A percentile compares a stretch with the other conserved stretches of the same genome.
phyloP scores from a whole-genome alignment of 163 green algal species.

The Scenedesmus sp. region DNA sequence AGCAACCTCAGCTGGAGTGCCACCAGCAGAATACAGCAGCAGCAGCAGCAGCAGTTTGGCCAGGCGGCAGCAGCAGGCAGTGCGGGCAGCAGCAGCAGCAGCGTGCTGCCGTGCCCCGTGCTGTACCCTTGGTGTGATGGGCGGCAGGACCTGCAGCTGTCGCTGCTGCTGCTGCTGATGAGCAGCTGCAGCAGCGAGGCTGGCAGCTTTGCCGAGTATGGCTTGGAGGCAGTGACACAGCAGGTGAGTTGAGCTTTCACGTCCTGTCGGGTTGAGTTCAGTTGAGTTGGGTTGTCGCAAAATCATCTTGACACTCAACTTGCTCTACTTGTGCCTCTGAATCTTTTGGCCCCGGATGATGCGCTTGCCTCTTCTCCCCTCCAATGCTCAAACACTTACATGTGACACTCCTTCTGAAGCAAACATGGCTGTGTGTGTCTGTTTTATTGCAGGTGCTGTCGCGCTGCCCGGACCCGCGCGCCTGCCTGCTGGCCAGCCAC shows the following conservation, averaged over 20 bases:
- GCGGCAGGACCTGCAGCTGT: constrained; percentile 43
- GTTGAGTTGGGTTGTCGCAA: no score
- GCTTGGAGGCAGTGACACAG: constrained; percentile 33
- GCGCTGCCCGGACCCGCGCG: constrained; percentile 57
- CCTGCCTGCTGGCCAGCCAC: constrained; percentile 28
- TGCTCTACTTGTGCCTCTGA: no score
- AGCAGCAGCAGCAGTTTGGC: constrained; percentile 33
- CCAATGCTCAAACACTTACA: no score
- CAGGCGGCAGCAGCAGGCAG: background rate
- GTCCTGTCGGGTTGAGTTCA: no score
- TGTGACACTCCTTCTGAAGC: no score
- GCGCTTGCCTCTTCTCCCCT: no score
- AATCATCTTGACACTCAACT: no score
- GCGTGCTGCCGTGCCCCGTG: constrained; percentile 19
- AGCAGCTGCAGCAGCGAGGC: constrained; percentile 42
- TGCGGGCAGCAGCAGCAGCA: background rate
- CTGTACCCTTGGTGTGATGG: constrained; percentile 41
- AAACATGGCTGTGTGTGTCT: background rate
- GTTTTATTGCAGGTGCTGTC: constrained; percentile 30
- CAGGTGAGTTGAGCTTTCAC: background rate
- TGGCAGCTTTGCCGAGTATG: constrained; percentile 12
- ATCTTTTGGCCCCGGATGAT: no score
- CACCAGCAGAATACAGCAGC: background rate
- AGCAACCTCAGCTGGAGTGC: background rate
- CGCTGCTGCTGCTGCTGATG: constrained; percentile 36